Percentiles rank a stretch among this genome's conserved stretches.
These are phyloP conservation scores for Fusarium torulosum DNA, from an alignment of 2,329 filamentous ascomycete species.

Conservation along the genomic window DNA sequence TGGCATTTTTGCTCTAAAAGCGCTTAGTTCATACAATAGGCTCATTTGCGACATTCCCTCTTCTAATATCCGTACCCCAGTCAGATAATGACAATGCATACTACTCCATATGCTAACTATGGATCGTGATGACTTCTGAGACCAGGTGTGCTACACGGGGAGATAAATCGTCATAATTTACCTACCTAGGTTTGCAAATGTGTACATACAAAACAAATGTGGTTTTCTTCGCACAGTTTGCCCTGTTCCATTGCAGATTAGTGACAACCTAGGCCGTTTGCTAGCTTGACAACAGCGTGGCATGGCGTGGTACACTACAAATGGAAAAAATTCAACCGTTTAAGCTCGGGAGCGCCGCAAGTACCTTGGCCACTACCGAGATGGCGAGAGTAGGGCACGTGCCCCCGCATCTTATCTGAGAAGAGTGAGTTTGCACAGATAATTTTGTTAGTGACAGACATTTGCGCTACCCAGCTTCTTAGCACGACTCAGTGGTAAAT, in stretches of 20 bases:
- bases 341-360: slow-evolving; percentile 31
- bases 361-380: slow-evolving; percentile 41
- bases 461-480: slow-evolving; percentile 8
- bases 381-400: slow-evolving; percentile 41
- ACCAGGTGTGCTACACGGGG: slow-evolving; percentile 18
- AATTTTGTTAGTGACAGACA: slow-evolving; percentile 34
- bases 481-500: slow-evolving; percentile 31
- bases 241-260: slow-evolving; percentile 14
- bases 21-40: slow-evolving; percentile 9
- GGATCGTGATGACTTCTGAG: slow-evolving; percentile 11
- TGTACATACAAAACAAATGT: background rate
- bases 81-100: slow-evolving; percentile 8
- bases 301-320: slow-evolving; percentile 12
- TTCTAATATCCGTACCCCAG: slow-evolving; percentile 17
- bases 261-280: slow-evolving; percentile 28
- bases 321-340: slow-evolving; percentile 44
- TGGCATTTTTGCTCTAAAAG: slow-evolving; percentile 14
- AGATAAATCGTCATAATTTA: slow-evolving; percentile 15
- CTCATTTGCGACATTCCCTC: slow-evolving; percentile 41
- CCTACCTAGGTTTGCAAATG: background rate
- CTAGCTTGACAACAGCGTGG: slow-evolving; percentile 36
- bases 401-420: slow-evolving; percentile 21
- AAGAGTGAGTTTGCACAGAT: background rate
- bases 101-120: background rate
- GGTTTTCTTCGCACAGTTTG: slow-evolving; percentile 30